phyloP scores from a whole-genome alignment of 2,329 filamentous ascomycete genomes.

The Dactylellina haptotyla region DNA sequence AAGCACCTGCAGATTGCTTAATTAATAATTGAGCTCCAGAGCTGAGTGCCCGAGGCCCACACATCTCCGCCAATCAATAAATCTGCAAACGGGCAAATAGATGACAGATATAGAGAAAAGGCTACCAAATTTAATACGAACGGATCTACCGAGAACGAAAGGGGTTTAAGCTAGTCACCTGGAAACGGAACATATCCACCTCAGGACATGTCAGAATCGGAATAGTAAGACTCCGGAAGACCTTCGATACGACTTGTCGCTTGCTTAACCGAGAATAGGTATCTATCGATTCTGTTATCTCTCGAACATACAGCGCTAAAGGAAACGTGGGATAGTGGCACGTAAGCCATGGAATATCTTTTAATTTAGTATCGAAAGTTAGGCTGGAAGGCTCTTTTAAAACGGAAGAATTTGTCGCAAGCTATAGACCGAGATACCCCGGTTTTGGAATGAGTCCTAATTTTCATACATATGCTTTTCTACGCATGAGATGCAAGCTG shows the following conservation, averaged over 20 bases:
- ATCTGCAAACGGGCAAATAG: not conserved
- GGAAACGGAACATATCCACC: no score
- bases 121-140: no score
- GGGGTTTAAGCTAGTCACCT: no score
- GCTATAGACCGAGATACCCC: not conserved
- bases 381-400: not conserved
- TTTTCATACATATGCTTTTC: no score
- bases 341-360: not conserved
- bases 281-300: no score
- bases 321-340: conserved; percentile 15
- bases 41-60: not conserved
- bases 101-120: no score
- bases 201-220: not conserved
- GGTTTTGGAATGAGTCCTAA: no score
- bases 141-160: no score
- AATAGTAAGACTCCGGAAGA: not conserved
- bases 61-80: conserved; percentile 5
- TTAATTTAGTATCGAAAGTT: not conserved
- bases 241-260: not conserved
- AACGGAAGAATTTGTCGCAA: not conserved
- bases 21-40: conserved; percentile 14
- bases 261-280: not conserved
- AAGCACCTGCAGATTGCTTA: conserved; percentile 10
- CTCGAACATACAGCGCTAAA: conserved; percentile 19
- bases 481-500: conserved; percentile 12